Percentiles rank a stretch among this genome's conserved stretches.
These are phyloP conservation scores for Knoxdaviesia proteae DNA, from an alignment of 2,329 filamentous ascomycete genomes.

Conservation along the genomic window DNA sequence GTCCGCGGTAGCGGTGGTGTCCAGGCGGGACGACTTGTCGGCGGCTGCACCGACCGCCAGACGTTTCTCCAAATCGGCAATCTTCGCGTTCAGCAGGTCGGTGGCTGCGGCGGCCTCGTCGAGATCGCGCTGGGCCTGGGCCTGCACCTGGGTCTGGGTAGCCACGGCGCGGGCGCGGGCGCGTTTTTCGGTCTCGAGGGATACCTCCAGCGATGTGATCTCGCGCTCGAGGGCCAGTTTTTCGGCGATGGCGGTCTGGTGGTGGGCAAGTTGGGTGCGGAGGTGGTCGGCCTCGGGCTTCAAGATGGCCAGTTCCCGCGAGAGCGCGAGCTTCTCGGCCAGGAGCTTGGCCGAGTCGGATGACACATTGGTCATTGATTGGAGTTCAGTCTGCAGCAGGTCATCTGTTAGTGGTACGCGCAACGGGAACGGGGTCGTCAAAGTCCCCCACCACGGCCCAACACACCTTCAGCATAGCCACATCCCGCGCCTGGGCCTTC, in stretches of 20 bases:
- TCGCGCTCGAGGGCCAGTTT: constrained; percentile 66
- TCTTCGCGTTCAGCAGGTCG: not conserved
- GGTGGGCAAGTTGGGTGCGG: constrained; percentile 29
- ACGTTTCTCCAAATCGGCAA: not conserved
- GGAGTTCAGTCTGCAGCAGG: constrained; percentile 44
- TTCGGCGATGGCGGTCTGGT: constrained; percentile 53
- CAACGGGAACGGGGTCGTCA: not conserved
- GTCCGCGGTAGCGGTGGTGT: constrained; percentile 2
- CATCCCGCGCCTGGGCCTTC: constrained; percentile 25
- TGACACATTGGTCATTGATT: constrained; percentile 43
- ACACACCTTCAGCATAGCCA: constrained; percentile 25
- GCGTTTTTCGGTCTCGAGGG: constrained; percentile 56
- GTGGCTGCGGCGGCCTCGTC: constrained; percentile 14
- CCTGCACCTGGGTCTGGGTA: constrained; percentile 17
- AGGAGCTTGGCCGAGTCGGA: constrained; percentile 52
- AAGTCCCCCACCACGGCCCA: not conserved
- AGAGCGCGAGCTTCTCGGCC: constrained; percentile 31
- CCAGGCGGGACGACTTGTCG: no score
- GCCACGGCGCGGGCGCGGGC: constrained; percentile 12
- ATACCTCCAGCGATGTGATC: constrained; percentile 54
- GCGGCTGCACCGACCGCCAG: no score
- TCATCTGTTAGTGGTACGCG: not conserved
- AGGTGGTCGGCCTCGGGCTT: constrained; percentile 36
- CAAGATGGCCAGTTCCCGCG: constrained; percentile 27
- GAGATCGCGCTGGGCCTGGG: constrained; percentile 13